Conservation (phyloP, 129 eudicot species). For the Logfia minima region DNA sequence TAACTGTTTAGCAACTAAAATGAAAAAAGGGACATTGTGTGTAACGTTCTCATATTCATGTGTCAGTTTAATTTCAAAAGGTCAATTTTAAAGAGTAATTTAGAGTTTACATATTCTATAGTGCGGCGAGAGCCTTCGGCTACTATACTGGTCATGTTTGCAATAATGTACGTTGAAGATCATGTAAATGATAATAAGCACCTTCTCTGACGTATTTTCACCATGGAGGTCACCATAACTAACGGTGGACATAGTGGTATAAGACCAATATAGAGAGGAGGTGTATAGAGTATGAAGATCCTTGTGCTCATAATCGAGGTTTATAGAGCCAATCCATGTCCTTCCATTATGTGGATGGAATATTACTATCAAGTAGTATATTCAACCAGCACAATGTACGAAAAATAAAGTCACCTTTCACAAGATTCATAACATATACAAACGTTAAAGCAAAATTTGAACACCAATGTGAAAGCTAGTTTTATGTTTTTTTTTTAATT, state of each 20-base stretch:
- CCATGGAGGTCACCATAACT: slow-evolving; percentile 82
- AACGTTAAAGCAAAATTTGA: not conserved
- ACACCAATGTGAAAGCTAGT: not conserved
- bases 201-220: slow-evolving; percentile 38
- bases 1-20: no score
- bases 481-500: not conserved
- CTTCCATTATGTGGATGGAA: slow-evolving; percentile 20
- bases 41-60: no score
- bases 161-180: slow-evolving; percentile 83
- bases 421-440: not conserved
- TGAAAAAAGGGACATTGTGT: no score
- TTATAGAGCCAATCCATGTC: no score
- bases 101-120: slow-evolving; percentile 75
- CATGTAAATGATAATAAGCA: slow-evolving; percentile 55
- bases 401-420: slow-evolving; percentile 24
- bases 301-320: no score
- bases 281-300: no score
- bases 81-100: no score
- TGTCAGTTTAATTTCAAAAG: no score
- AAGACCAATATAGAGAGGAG: no score
- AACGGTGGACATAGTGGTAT: no score
- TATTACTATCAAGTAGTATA: no score
- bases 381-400: no score
- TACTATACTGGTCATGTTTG: slow-evolving; percentile 90
- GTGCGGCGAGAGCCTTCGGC: slow-evolving; percentile 92